These are phyloP conservation scores for Sporothrix protearum DNA, from an alignment of 2,329 filamentous ascomycete genomes.

Conservation along the genomic window DNA sequence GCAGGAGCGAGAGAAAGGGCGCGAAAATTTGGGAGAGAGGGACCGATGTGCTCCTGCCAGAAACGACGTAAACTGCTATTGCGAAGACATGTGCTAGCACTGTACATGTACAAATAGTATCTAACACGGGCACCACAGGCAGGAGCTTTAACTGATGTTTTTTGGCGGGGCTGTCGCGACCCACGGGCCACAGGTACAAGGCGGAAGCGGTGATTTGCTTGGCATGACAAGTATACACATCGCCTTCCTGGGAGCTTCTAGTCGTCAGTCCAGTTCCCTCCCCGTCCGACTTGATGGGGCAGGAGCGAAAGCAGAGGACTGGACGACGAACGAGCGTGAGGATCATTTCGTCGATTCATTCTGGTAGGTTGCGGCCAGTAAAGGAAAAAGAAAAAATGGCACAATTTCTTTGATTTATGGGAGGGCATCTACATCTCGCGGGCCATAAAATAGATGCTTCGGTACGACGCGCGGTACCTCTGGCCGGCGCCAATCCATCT, in stretches of 20 bases:
- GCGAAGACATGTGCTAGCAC: slow-evolving; percentile 10
- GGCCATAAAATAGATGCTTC: no score
- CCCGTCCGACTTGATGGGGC: slow-evolving; percentile 3
- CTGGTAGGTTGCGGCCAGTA: neutral
- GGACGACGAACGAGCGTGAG: neutral
- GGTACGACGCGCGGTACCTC: neutral
- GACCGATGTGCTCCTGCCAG: slow-evolving; percentile 7
- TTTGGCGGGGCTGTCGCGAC: slow-evolving; percentile 11
- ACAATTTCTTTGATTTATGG: neutral
- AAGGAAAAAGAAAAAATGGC: neutral
- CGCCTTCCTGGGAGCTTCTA: neutral
- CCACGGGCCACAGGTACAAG: slow-evolving; percentile 6
- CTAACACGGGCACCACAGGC: no score
- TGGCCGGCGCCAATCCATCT: neutral
- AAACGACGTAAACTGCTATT: slow-evolving; percentile 1
- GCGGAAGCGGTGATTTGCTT: slow-evolving; percentile 8
- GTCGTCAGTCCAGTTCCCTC: neutral
- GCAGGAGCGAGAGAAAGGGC: slow-evolving; percentile 4
- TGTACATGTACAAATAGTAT: no score
- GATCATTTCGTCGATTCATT: neutral
- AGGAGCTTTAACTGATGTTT: neutral
- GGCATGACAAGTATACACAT: slow-evolving; percentile 1
- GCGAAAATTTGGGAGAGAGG: slow-evolving; percentile 12
- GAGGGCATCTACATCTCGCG: neutral
- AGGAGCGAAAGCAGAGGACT: slow-evolving; percentile 6